phyloP scores from a whole-genome alignment of 768 basidiomycete genomes.

The Agaricus subrufescens region DNA sequence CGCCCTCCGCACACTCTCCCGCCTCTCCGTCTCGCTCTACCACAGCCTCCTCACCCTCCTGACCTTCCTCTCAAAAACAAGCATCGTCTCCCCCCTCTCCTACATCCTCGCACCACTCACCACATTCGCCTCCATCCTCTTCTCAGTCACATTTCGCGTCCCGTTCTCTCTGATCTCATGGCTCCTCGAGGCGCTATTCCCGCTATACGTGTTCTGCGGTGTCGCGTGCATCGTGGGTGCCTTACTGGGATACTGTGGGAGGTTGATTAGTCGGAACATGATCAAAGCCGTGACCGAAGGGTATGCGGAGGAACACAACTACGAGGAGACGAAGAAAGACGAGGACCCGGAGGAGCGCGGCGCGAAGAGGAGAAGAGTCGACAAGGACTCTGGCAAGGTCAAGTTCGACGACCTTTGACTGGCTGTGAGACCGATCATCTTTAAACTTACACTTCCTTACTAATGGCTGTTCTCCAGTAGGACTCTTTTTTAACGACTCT shows the following conservation, averaged over 20 bases:
- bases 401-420: slow-evolving; percentile 1
- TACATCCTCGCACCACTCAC: slow-evolving; percentile 47
- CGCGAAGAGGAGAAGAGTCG: slow-evolving; percentile 8
- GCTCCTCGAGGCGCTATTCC: slow-evolving; percentile 42
- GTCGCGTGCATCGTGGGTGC: slow-evolving; percentile 51
- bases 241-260: slow-evolving; percentile 37
- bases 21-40: slow-evolving; percentile 9
- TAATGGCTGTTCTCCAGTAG: too few species aligned
- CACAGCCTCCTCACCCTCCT: slow-evolving; percentile 10
- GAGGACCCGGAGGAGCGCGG: slow-evolving; percentile 1
- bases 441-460: background rate
- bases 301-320: background rate
- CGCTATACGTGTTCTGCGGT: slow-evolving; percentile 52
- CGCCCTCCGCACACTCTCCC: background rate
- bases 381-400: background rate
- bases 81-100: slow-evolving; percentile 23
- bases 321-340: background rate
- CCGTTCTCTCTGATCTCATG: slow-evolving; percentile 38
- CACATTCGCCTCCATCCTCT: slow-evolving; percentile 33
- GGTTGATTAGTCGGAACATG: slow-evolving; percentile 12
- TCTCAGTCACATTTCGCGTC: slow-evolving; percentile 37
- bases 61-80: slow-evolving; percentile 19
- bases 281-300: background rate
- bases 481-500: background rate
- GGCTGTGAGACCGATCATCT: background rate